Evolutionary conservation across 2,329 filamentous ascomycete species (phyloP), one percentile per base, ranked within the genome.

Genomic region (Talaromyces verruculosus): DNA sequence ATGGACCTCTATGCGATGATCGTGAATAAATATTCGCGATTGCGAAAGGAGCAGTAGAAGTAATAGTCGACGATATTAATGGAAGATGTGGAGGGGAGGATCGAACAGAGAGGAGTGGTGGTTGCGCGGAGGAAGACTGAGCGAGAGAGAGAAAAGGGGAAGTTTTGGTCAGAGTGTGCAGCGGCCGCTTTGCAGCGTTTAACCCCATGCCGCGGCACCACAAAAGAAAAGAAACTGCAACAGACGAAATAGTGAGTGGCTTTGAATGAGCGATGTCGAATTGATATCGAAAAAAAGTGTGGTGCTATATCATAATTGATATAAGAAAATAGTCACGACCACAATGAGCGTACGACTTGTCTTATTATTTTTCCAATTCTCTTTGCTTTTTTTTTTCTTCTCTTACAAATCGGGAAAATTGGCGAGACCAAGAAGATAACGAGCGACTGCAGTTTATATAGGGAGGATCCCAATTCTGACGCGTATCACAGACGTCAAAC

Each of bases 181-280:
- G 63, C 53, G 17, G 63, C 41, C 55, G 55, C 57, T 37, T 62
- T 22, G n/a, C 49, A 53, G 49, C 51, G 15, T 47, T 64, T 58
- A 35, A 30, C 59, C 60, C 65, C 65, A 66, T 66, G 37, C 65
- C 61, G 60, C 53, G 43, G 39, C 51, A 39, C 58, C 43, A 49
- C 30, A n/a, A 53, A 57, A 33, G 19, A 17, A 39, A 30, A 41
- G 22, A n/a, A 55, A 43, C 7, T 13, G 35, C 22, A 57, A 25
- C n/a, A 33, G 5, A 35, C 7, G 25, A 28, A 22, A 25, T 58
- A 30, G 3, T 17, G 49, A 53, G 7, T 35, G 39, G 19, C 5
- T 45, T 6, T 25, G 6, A 37, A 57, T 28, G 37, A 60, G 37
- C 10, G n/a, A 37, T 15, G 53, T 57, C 53, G 33, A 57, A 39